Base-by-base conservation (phyloP, 2,329 filamentous ascomycete genomes). In the Venturia effusa region DNA sequence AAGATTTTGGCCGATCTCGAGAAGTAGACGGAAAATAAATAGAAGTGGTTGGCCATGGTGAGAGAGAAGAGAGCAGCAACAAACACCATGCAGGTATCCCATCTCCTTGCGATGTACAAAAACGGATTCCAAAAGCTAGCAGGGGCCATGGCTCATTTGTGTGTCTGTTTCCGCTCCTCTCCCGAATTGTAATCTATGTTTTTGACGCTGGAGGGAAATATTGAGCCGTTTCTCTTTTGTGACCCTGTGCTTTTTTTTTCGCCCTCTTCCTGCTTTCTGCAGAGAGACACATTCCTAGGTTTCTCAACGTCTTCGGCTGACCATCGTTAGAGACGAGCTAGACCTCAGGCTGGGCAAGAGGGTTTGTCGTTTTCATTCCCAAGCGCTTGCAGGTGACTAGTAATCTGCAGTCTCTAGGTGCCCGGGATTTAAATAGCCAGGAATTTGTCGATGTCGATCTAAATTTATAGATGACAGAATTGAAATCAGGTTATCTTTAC, bases 1-100 rank as follows among this genome's bases (percentile, higher is more conserved):
- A 96, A 97, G 92, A 97, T 99, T 84, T 83, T 99, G 77, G 92
- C 94, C 73, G 94, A 97, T 74, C 84, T 97, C 73, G 90, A 65
- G 61, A 64, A 64, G 37, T 55, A 63, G 61, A 62, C 37, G 60
- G 41, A 37, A 51, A 51, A 37, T 34, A 19, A 57, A 57, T 57
- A 57, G 51, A 57, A 19, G 30, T 22, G 51, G 27, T 32, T 57
- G 51, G 27, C 19, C 30, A 30, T 57, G 51, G 51, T 34, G 51
- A 57, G 51, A 30, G 51, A 57, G 51, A 22, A 22, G 19, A 57
- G 27, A 34, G 34, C 27, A 57, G 51, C 51, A 34, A 19, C 51
- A 57, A 57, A 57, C 51, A 34, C 51, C 51, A 34, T 34, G 3
- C 10, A n/a, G 51, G 51, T 57, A 57, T 32, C 51, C 51, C 27